Conservation (phyloP, 768 basidiomycete genomes). For the Leucosporidium yakuticum region DNA sequence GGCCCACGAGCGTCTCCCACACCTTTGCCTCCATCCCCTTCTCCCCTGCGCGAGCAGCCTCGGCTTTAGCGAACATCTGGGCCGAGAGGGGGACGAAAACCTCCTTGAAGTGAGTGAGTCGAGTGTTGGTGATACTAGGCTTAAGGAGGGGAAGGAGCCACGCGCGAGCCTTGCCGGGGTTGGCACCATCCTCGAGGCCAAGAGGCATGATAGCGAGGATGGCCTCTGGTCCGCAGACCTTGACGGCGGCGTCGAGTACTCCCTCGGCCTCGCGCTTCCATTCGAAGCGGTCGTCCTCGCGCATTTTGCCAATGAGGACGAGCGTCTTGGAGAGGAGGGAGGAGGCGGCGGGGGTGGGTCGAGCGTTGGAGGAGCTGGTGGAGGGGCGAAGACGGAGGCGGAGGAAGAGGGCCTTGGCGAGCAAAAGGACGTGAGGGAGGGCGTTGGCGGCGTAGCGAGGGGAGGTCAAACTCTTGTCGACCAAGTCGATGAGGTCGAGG, state of each 20-base stretch:
- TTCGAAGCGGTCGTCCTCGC: conserved; percentile 77
- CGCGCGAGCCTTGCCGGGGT: conserved; percentile 51
- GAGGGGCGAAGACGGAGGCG: conserved; percentile 55
- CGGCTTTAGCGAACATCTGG: conserved; percentile 79
- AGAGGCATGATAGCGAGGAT: conserved; percentile 70
- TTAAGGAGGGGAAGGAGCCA: conserved; percentile 83
- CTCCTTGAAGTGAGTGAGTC: conserved; percentile 73
- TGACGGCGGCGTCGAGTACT: conserved; percentile 72
- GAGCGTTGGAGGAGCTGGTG: conserved; percentile 38
- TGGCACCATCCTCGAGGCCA: conserved; percentile 68
- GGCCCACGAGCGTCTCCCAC: conserved; percentile 86
- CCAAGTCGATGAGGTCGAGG: conserved; percentile 57
- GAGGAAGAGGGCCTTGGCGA: conserved; percentile 63
- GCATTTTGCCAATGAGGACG: conserved; percentile 62
- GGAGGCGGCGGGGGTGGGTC: conserved; percentile 37
- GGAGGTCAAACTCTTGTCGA: conserved; percentile 63
- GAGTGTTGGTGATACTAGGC: conserved; percentile 64
- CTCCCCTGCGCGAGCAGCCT: conserved; percentile 57
- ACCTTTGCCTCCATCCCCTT: conserved; percentile 72
- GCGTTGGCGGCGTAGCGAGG: conserved; percentile 62
- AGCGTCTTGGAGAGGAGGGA: conserved; percentile 57
- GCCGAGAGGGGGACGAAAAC: conserved; percentile 94
- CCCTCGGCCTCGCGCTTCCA: conserved; percentile 80
- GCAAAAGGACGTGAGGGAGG: conserved; percentile 70
- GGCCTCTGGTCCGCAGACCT: conserved; percentile 74